A percentile compares a stretch with the other conserved stretches of the same genome.
These are phyloP conservation scores for Neckera pumila DNA, from an alignment of 225 moss, liverwort and hornwort genomes.

Conservation along the genomic window DNA sequence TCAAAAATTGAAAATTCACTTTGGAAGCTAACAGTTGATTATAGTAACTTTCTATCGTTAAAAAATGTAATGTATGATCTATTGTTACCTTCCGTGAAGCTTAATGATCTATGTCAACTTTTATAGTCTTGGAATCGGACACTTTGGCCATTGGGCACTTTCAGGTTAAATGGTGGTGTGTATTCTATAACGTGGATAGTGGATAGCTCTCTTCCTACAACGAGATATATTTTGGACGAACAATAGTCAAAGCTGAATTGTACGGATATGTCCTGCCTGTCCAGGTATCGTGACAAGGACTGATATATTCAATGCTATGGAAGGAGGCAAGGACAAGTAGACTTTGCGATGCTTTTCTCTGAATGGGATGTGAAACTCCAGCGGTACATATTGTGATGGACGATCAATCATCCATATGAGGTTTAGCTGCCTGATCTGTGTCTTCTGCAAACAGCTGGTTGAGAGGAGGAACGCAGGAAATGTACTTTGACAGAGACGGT, in stretches of 20 bases:
- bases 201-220: background rate
- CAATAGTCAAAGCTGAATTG: background rate
- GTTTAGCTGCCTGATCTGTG: slow-evolving; percentile 2
- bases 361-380: slow-evolving; percentile 15
- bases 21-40: background rate
- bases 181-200: background rate
- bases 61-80: background rate
- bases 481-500: background rate
- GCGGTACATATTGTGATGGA: slow-evolving; percentile 18
- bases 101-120: background rate
- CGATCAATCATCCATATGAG: slow-evolving; percentile 12
- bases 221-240: background rate
- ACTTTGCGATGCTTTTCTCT: background rate
- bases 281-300: slow-evolving; percentile 98
- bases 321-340: slow-evolving; percentile 31
- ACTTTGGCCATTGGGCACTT: background rate
- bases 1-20: background rate
- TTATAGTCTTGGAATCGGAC: background rate
- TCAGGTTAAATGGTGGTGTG: background rate
- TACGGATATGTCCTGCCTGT: background rate
- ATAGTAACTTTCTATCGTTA: background rate
- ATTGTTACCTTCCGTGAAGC: background rate
- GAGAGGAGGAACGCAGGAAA: slow-evolving; percentile 40
- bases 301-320: slow-evolving; percentile 87
- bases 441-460: slow-evolving; percentile 22